Evolutionary conservation across 345 rosid species (phyloP).

Genomic region (Boechera divaricarpa): DNA sequence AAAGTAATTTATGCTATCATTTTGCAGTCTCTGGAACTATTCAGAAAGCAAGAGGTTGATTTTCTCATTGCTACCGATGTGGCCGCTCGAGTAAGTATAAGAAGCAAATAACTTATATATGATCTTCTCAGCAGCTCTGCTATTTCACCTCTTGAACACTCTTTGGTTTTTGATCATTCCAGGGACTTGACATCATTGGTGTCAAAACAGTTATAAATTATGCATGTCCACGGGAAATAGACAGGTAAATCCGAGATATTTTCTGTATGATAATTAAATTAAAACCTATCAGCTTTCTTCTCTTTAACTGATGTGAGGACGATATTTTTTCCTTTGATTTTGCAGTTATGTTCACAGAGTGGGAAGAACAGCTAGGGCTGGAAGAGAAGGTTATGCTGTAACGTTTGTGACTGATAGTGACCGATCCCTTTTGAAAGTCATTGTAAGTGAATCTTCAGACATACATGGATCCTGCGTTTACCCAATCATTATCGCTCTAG

Average conservation of each 20-base stretch:
- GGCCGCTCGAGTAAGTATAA: constrained; percentile 86
- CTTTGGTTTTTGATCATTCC: constrained; percentile 32
- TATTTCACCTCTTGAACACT: constrained; percentile 24
- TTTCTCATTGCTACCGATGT: constrained; percentile 96
- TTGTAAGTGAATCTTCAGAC: constrained; percentile 58
- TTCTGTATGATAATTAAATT: not conserved
- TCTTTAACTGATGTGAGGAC: constrained; percentile 10
- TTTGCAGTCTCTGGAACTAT: constrained; percentile 85
- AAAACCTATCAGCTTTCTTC: constrained; percentile 9
- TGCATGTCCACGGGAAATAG: constrained; percentile 96
- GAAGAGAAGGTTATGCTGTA: constrained; percentile 97
- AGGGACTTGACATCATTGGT: constrained; percentile 98
- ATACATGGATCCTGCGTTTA: constrained; percentile 23
- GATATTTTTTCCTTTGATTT: constrained; percentile 16
- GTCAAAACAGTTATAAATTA: constrained; percentile 94
- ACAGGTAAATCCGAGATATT: constrained; percentile 54
- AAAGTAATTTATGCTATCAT: constrained; percentile 30
- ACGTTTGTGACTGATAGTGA: constrained; percentile 92
- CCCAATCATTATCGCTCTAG: not conserved
- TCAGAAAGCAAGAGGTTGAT: constrained; percentile 91
- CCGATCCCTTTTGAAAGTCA: constrained; percentile 88
- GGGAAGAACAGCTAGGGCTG: constrained; percentile 99
- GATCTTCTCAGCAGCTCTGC: constrained; percentile 22
- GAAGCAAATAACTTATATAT: not conserved
- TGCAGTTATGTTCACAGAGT: constrained; percentile 94